A percentile compares a stretch with the other conserved stretches of the same genome.
These are phyloP conservation scores for Hagleromyces aurorensis DNA, from an alignment of 805 yeast species.

Conservation along the genomic window DNA sequence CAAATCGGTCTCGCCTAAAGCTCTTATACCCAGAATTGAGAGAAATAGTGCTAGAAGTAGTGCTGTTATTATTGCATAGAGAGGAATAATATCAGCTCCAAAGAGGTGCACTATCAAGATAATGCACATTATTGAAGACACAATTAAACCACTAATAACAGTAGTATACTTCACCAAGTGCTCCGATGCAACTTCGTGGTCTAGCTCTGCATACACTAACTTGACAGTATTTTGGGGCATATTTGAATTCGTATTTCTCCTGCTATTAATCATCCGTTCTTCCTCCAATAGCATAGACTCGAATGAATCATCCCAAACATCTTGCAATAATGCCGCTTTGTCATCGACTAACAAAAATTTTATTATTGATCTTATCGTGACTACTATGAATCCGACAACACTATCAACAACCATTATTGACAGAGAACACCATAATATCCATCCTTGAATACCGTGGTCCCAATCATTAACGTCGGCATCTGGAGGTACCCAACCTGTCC, in stretches of 20 bases:
- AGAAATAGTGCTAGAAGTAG: conserved; percentile 67
- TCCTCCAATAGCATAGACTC: conserved; percentile 30
- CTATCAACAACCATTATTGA: conserved; percentile 94
- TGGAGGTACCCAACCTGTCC: conserved; percentile 81
- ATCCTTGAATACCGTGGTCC: conserved; percentile 91
- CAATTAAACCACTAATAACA: conserved; percentile 51
- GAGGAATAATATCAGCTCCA: conserved; percentile 55
- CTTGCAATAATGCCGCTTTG: conserved; percentile 17
- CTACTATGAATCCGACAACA: conserved; percentile 65
- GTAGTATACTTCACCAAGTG: conserved; percentile 44
- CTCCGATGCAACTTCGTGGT: conserved; percentile 34
- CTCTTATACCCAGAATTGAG: conserved; percentile 83
- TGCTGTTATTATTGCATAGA: conserved; percentile 61
- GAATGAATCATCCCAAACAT: conserved; percentile 25
- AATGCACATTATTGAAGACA: conserved; percentile 63
- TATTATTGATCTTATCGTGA: conserved; percentile 39
- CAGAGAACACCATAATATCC: conserved; percentile 92
- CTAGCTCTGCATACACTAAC: conserved; percentile 25
- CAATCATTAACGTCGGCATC: conserved; percentile 69
- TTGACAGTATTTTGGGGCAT: conserved; percentile 22
- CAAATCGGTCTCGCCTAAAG: conserved; percentile 92
- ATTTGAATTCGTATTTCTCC: conserved; percentile 9
- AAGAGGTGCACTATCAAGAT: conserved; percentile 59
- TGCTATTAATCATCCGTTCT: conserved; percentile 23
- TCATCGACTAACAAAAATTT: conserved; percentile 20